phyloP scores from a whole-genome alignment of 805 yeast genomes.

The Sungouiella thailandica region DNA sequence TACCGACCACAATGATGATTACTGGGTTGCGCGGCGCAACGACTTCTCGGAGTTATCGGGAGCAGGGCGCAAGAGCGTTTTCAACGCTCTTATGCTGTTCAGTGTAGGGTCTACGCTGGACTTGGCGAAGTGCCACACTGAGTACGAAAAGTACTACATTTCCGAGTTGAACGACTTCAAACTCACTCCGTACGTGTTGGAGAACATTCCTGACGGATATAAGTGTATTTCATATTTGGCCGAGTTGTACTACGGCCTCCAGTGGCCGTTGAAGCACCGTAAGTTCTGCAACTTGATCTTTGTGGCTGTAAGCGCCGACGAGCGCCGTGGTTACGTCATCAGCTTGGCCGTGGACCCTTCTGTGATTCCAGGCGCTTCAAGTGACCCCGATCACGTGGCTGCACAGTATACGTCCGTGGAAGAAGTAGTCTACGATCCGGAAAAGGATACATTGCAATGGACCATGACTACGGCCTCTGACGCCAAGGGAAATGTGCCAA shows the following conservation, averaged over 20 bases:
- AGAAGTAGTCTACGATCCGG: constrained; percentile 19
- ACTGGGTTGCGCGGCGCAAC: constrained; percentile 16
- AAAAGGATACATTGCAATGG: constrained; percentile 24
- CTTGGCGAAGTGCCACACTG: constrained; percentile 26
- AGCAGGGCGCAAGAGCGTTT: constrained; percentile 6
- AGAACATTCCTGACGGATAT: constrained; percentile 10
- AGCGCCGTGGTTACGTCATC: constrained; percentile 24
- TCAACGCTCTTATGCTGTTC: constrained; percentile 9
- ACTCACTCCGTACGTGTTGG: constrained; percentile 14
- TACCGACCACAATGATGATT: constrained; percentile 10
- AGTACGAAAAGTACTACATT: constrained; percentile 32
- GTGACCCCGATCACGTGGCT: constrained; percentile 2
- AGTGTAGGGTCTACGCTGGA: constrained; percentile 12
- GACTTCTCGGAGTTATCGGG: constrained; percentile 10
- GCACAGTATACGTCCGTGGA: constrained; percentile 34
- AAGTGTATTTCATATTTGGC: constrained; percentile 24
- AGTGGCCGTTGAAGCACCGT: constrained; percentile 31
- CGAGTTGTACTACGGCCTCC: constrained; percentile 30
- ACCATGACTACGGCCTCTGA: constrained; percentile 35
- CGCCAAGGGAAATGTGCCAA: constrained; percentile 37
- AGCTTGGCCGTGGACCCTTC: constrained; percentile 30
- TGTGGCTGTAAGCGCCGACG: constrained; percentile 16
- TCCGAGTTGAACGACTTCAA: constrained; percentile 26
- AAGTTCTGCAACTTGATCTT: constrained; percentile 34
- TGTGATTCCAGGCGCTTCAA: constrained; percentile 10